Percentiles rank a stretch among this genome's conserved stretches.
Evolutionary conservation across 2,329 filamentous ascomycete genomes (phyloP).

Genomic region (Metarhizium guizhouense): DNA sequence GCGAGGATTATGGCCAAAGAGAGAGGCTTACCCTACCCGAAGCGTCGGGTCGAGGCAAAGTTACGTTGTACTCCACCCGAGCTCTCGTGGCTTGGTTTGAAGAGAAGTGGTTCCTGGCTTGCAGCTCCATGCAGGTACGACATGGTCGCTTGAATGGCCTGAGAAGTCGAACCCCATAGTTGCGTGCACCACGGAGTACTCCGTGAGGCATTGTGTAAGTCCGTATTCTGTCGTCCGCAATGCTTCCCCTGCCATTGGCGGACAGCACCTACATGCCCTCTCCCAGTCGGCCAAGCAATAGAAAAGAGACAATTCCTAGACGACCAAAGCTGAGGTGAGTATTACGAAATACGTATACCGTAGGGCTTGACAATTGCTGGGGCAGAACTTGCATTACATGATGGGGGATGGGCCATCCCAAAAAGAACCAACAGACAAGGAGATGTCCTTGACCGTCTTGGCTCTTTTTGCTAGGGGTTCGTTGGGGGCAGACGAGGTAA

Average conservation of each 20-base stretch:
- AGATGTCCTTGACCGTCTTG: not conserved
- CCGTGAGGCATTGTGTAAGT: not conserved
- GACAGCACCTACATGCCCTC: not conserved
- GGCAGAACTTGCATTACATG: not conserved
- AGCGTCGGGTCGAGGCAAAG: slow-evolving; percentile 4
- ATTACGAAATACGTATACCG: not conserved
- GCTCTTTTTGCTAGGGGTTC: not conserved
- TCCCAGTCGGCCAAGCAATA: not conserved
- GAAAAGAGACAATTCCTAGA: not conserved
- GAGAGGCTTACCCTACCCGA: slow-evolving; percentile 1
- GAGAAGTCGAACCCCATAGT: not conserved
- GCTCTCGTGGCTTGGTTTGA: not conserved
- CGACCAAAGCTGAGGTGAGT: not conserved
- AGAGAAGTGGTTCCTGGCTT: not conserved
- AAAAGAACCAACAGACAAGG: not conserved
- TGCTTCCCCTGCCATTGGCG: not conserved
- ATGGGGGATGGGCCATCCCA: not conserved
- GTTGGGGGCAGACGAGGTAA: not conserved
- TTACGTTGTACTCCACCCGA: not conserved
- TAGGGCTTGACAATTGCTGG: not conserved
- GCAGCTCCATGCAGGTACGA: slow-evolving; percentile 8
- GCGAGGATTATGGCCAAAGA: not conserved
- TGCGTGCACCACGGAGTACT: no score
- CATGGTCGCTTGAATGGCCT: slow-evolving; percentile 1
- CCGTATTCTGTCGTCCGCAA: not conserved